Conservation (phyloP, 306 rosid species). For the Fragaria iinumae region DNA sequence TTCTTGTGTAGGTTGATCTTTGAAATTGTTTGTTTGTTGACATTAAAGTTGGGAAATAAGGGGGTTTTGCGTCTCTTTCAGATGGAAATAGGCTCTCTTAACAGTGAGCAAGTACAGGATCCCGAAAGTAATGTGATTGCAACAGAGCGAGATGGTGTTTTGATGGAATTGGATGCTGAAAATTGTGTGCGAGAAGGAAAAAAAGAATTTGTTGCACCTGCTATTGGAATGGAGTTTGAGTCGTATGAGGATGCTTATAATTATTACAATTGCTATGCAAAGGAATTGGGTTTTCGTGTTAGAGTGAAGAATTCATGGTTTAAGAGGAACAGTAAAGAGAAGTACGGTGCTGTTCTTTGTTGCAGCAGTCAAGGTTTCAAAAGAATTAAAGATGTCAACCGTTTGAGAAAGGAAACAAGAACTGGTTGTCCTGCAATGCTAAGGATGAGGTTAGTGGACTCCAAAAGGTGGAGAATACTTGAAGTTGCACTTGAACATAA, state of each 20-base stretch:
- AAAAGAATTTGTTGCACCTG: constrained; percentile 74
- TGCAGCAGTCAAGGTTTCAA: constrained; percentile 99
- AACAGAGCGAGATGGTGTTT: constrained; percentile 45
- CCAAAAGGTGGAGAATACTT: constrained; percentile 88
- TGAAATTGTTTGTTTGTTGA: neutral
- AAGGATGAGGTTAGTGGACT: constrained; percentile 83
- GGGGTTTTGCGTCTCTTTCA: constrained; percentile 34
- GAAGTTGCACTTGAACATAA: constrained; percentile 86
- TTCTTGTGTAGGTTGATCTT: neutral
- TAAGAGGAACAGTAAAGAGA: constrained; percentile 88
- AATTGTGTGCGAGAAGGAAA: constrained; percentile 51
- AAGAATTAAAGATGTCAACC: constrained; percentile 78
- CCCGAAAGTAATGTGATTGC: constrained; percentile 52
- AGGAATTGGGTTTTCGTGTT: constrained; percentile 85
- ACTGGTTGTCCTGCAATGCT: constrained; percentile 98
- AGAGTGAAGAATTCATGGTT: constrained; percentile 98
- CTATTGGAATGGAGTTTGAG: constrained; percentile 94
- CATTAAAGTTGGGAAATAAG: neutral
- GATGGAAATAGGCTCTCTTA: constrained; percentile 65
- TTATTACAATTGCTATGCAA: constrained; percentile 88
- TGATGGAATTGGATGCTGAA: constrained; percentile 51
- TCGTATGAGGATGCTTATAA: constrained; percentile 93
- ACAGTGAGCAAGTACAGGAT: constrained; percentile 46
- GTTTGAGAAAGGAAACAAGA: constrained; percentile 87
- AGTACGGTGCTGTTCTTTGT: constrained; percentile 95